These are phyloP conservation scores for Phytophthora fragariae DNA, from an alignment of 352 stramenopile genomes.

Conservation along the genomic window DNA sequence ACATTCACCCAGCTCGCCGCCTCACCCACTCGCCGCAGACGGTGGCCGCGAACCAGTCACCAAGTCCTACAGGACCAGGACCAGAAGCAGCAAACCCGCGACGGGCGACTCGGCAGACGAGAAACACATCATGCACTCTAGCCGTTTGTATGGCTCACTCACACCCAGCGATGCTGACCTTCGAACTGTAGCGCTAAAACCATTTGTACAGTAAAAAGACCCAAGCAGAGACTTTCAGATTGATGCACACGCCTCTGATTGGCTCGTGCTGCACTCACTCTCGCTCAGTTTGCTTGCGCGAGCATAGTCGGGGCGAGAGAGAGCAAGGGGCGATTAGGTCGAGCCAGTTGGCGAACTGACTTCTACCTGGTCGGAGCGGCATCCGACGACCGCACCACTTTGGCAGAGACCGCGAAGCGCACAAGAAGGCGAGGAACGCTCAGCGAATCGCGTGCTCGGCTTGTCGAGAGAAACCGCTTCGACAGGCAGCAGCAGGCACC, in stretches of 20 bases:
- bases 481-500: constrained; percentile 16
- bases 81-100: constrained; percentile 36
- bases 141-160: constrained; percentile 15
- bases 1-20: constrained; percentile 2
- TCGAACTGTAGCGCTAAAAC: constrained; percentile 5
- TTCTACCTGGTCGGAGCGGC: constrained; percentile 28
- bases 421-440: constrained; percentile 43
- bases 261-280: constrained; percentile 11
- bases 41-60: constrained; percentile 20
- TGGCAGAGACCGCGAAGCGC: constrained; percentile 43
- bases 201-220: not conserved
- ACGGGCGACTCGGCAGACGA: constrained; percentile 25
- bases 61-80: constrained; percentile 24
- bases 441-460: constrained; percentile 14
- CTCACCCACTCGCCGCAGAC: constrained; percentile 9
- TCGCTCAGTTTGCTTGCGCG: constrained; percentile 11
- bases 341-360: constrained; percentile 42
- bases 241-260: constrained; percentile 8
- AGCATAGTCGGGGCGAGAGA: constrained; percentile 18
- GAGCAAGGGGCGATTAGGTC: constrained; percentile 35
- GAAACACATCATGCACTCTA: not conserved
- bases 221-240: constrained; percentile 22
- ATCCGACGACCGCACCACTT: constrained; percentile 42
- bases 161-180: not conserved
- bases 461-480: constrained; percentile 26